These are phyloP conservation scores for Didymella glomerata DNA, from an alignment of 2,329 filamentous ascomycete genomes.

Conservation along the genomic window DNA sequence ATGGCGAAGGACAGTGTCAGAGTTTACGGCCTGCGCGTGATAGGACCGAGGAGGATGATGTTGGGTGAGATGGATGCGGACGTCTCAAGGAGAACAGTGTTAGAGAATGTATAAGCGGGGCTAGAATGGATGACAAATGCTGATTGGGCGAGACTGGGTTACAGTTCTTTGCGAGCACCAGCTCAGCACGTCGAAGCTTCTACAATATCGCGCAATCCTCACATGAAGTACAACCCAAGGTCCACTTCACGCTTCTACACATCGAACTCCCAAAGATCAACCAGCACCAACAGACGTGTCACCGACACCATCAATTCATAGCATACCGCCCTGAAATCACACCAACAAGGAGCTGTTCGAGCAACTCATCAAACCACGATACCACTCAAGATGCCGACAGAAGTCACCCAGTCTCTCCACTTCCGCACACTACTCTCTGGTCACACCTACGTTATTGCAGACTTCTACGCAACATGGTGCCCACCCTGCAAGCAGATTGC, in stretches of 20 bases:
- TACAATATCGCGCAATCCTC: constrained; percentile 14
- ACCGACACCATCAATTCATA: not conserved
- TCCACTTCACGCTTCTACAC: not conserved
- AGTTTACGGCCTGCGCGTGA: not conserved
- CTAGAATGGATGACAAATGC: constrained; percentile 34
- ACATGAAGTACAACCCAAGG: not conserved
- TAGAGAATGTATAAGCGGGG: not conserved
- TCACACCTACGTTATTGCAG: constrained; percentile 56
- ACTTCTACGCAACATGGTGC: constrained; percentile 65
- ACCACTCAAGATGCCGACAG: constrained; percentile 39
- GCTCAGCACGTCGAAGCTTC: constrained; percentile 19
- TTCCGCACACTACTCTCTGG: constrained; percentile 47
- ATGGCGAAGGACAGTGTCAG: not conserved
- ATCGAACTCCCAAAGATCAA: not conserved
- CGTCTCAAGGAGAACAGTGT: not conserved
- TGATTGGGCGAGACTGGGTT: constrained; percentile 19
- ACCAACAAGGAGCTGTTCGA: not conserved
- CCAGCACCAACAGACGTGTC: not conserved
- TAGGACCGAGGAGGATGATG: not conserved
- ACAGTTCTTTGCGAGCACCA: constrained; percentile 1
- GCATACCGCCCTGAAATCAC: not conserved
- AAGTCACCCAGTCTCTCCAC: constrained; percentile 45
- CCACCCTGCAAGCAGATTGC: constrained; percentile 65
- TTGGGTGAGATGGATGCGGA: not conserved
- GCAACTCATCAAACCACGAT: not conserved